Percentiles rank a stretch among this genome's conserved stretches.
These are phyloP conservation scores for Globisporangium recalcitrans DNA, from an alignment of 352 stramenopile genomes.

Conservation along the genomic window DNA sequence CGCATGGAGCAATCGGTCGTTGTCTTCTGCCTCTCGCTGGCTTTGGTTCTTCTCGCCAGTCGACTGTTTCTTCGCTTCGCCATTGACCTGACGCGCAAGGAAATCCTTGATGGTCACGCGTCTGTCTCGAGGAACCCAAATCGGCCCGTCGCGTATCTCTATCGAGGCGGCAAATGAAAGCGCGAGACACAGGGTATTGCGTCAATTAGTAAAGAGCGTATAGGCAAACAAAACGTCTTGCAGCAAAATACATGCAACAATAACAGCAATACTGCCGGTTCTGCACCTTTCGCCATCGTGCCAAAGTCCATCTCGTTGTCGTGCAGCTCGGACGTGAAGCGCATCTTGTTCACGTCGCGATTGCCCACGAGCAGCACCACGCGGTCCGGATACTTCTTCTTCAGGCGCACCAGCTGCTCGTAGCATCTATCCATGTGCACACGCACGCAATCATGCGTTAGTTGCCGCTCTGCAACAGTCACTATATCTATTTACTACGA, in stretches of 20 bases:
- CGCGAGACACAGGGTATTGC: not conserved
- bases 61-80: not conserved
- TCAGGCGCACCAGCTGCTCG: constrained; percentile 80
- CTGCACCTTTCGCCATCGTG: constrained; percentile 51
- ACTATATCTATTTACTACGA: no score
- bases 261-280: not conserved
- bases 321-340: constrained; percentile 76
- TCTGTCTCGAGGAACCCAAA: constrained; percentile 56
- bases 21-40: not conserved
- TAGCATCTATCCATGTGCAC: constrained; percentile 43
- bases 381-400: constrained; percentile 79
- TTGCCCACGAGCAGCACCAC: constrained; percentile 92
- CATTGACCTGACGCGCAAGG: constrained; percentile 26
- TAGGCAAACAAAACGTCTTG: not conserved
- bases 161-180: not conserved
- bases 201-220: not conserved
- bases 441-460: no score
- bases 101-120: constrained; percentile 51
- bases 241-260: not conserved
- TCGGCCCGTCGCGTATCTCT: constrained; percentile 69
- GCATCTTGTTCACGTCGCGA: constrained; percentile 92
- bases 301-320: constrained; percentile 63
- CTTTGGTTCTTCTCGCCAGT: not conserved
- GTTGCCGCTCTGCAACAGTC: no score
- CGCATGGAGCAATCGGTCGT: constrained; percentile 17